These are phyloP conservation scores for Trichoderma oligosporum DNA, from an alignment of 2,329 filamentous ascomycete species.

Conservation along the genomic window DNA sequence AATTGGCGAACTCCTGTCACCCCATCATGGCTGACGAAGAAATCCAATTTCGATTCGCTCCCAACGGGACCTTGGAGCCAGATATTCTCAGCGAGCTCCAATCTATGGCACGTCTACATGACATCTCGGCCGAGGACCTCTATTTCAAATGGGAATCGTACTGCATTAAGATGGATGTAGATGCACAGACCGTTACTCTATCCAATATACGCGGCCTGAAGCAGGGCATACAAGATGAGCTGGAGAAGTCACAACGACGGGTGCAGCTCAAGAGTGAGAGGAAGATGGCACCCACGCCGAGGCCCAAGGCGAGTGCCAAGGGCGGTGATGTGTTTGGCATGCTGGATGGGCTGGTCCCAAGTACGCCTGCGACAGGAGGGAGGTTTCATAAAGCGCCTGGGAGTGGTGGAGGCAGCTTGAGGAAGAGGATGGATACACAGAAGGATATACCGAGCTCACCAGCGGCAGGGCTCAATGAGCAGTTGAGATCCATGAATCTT, in stretches of 20 bases:
- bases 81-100: constrained; percentile 79
- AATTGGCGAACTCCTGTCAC: constrained; percentile 5
- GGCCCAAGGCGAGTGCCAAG: constrained; percentile 45
- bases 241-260: constrained; percentile 72
- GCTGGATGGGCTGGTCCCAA: constrained; percentile 68
- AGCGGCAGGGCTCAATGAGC: constrained; percentile 32
- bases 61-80: constrained; percentile 55
- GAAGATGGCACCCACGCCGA: constrained; percentile 59
- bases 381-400: constrained; percentile 38
- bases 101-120: constrained; percentile 82
- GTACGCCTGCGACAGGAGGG: constrained; percentile 48
- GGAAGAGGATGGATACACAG: constrained; percentile 33
- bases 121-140: constrained; percentile 76
- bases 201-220: constrained; percentile 75
- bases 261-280: constrained; percentile 61
- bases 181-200: constrained; percentile 66
- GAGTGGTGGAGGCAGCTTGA: constrained; percentile 31
- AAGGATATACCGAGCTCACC: constrained; percentile 33
- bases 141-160: constrained; percentile 99
- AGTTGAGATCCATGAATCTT: constrained; percentile 32
- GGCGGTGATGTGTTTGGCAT: constrained; percentile 77
- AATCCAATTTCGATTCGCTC: constrained; percentile 36
- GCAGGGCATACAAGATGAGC: constrained; percentile 75
- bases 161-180: constrained; percentile 86
- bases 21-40: constrained; percentile 38